These are phyloP conservation scores for Melanomma pulvis-pyrius DNA, from an alignment of 495 filamentous ascomycete genomes.

Conservation along the genomic window DNA sequence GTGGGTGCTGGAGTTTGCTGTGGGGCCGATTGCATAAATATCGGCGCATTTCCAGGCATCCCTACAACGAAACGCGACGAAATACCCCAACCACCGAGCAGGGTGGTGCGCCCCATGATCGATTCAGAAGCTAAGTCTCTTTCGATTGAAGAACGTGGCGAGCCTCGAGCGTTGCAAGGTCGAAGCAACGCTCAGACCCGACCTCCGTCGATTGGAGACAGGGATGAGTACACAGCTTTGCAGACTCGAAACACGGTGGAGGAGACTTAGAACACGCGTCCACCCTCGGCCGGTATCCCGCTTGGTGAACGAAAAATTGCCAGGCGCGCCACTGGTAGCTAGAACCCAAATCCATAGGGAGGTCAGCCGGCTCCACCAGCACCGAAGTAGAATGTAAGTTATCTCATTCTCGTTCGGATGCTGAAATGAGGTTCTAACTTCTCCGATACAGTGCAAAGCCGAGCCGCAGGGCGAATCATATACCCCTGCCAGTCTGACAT, in stretches of 20 bases:
- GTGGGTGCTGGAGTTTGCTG: conserved; percentile 3
- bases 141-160: background rate
- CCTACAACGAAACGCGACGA: background rate
- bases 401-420: background rate
- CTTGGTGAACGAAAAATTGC: background rate
- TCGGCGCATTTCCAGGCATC: background rate
- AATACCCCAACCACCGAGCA: background rate
- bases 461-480: background rate
- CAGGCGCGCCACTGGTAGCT: background rate
- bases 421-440: background rate
- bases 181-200: too few relatives aligned
- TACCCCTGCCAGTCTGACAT: background rate
- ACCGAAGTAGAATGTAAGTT: background rate
- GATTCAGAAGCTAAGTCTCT: background rate
- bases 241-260: too few relatives aligned
- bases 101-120: background rate
- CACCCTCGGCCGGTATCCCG: too few relatives aligned
- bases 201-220: too few relatives aligned
- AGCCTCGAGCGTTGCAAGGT: background rate
- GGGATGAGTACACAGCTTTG: too few relatives aligned
- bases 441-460: background rate
- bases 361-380: background rate
- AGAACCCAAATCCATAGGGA: background rate
- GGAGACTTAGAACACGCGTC: too few relatives aligned
- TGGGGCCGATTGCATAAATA: background rate